These are phyloP conservation scores for Plasmodium blacklocki DNA, from an alignment of 169 alveolate genomes.

Conservation along the genomic window DNA sequence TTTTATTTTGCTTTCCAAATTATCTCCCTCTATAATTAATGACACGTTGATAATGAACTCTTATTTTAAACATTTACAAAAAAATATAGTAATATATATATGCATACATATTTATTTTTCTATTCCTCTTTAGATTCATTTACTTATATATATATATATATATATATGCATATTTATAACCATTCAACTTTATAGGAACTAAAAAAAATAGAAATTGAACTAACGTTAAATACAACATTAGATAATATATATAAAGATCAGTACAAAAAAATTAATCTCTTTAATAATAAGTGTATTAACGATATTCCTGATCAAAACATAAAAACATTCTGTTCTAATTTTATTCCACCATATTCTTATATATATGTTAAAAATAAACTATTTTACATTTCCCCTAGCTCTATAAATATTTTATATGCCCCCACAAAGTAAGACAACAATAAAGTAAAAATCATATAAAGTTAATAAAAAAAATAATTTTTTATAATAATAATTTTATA, in stretches of 20 bases:
- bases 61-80: constrained; percentile 60
- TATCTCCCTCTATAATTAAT: constrained; percentile 42
- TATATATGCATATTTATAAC: constrained; percentile 8
- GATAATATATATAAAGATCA: constrained; percentile 38
- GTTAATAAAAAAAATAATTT: constrained; percentile 6
- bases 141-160: neutral
- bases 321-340: constrained; percentile 65
- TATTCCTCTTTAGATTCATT: no score
- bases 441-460: neutral
- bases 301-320: constrained; percentile 31
- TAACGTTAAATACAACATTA: constrained; percentile 32
- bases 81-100: constrained; percentile 57
- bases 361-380: constrained; percentile 55
- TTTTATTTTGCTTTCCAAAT: constrained; percentile 44
- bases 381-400: constrained; percentile 66
- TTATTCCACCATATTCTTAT: constrained; percentile 67
- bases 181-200: constrained; percentile 33
- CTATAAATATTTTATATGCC: constrained; percentile 65
- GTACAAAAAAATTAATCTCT: constrained; percentile 62
- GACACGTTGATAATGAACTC: constrained; percentile 61
- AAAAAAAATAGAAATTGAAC: constrained; percentile 39
- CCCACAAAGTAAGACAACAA: constrained; percentile 50
- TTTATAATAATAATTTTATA: neutral
- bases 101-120: neutral
- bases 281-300: constrained; percentile 46